These are phyloP conservation scores for Penicillium tannophilum DNA, from an alignment of 495 filamentous ascomycete genomes.

Conservation along the genomic window DNA sequence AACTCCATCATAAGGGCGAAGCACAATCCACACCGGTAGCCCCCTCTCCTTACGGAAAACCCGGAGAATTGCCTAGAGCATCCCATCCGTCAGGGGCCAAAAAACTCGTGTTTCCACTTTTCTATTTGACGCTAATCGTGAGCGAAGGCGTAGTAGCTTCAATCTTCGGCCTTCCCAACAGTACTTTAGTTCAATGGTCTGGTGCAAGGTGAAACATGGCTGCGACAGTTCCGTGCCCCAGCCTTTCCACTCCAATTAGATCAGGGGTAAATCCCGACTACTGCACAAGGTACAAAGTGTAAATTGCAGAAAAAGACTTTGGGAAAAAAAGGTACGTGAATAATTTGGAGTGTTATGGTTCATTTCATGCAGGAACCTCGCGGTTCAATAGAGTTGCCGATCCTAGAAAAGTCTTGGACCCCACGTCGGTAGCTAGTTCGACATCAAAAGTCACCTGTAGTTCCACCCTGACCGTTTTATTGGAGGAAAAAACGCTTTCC, in stretches of 20 bases:
- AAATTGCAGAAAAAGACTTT: not conserved
- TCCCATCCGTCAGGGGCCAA: conserved; percentile 5
- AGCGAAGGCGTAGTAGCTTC: not conserved
- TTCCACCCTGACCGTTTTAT: not conserved
- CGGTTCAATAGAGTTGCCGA: conserved; percentile 30
- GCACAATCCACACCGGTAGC: not conserved
- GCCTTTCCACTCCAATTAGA: conserved; percentile 19
- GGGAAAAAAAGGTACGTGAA: conserved; percentile 2
- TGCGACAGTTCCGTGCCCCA: conserved; percentile 21
- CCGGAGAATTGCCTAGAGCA: not conserved
- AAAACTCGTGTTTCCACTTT: conserved; percentile 15
- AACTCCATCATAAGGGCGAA: not conserved
- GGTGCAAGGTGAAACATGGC: conserved; percentile 28
- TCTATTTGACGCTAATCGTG: conserved; percentile 4
- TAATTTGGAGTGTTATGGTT: not conserved
- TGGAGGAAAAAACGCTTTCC: not conserved
- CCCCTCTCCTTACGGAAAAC: not conserved
- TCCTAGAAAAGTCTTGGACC: conserved; percentile 22
- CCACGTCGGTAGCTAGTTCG: conserved; percentile 25
- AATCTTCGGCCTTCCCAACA: conserved; percentile 17
- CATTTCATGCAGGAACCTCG: conserved; percentile 31
- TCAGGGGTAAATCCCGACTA: conserved; percentile 3
- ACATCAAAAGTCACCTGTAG: not conserved
- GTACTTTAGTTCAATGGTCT: conserved; percentile 10
- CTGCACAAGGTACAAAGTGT: conserved; percentile 1